Evolutionary conservation across 1,284 basidiomycete genomes (phyloP).

Genomic region (Cutaneotrichosporon sp.): DNA sequence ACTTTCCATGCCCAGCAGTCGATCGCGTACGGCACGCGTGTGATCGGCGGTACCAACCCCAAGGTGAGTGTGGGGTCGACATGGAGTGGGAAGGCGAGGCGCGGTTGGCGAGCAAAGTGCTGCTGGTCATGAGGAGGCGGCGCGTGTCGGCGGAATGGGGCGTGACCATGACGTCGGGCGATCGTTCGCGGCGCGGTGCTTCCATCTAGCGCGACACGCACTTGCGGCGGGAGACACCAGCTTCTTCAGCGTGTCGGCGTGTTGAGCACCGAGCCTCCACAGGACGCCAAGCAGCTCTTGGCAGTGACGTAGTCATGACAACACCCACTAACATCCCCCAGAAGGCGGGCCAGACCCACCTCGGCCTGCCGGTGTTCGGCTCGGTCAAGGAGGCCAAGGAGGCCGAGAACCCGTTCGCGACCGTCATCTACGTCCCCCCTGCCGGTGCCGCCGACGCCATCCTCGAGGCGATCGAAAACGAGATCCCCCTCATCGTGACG

Average conservation of each 20-base stretch:
- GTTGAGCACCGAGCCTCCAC: neutral
- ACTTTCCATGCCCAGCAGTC: constrained; percentile 98
- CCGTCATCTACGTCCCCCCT: constrained; percentile 93
- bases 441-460: constrained; percentile 91
- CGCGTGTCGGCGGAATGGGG: neutral
- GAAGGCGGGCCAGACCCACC: constrained; percentile 93
- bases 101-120: neutral
- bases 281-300: neutral
- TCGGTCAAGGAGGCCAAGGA: constrained; percentile 86
- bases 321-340: constrained; percentile 24
- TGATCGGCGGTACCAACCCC: constrained; percentile 97
- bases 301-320: neutral
- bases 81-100: neutral
- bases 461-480: constrained; percentile 94
- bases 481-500: constrained; percentile 93
- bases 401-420: constrained; percentile 81
- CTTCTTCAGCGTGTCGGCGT: no score
- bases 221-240: no score
- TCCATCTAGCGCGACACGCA: neutral
- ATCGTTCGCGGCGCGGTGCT: neutral
- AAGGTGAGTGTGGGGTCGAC: constrained; percentile 55
- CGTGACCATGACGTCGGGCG: constrained; percentile 4
- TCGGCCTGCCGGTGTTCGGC: constrained; percentile 93
- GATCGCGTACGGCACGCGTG: constrained; percentile 82
- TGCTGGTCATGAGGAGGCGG: neutral